Evolutionary conservation across 176 grass and related monocot genomes (phyloP).

Genomic region (Thinopyrum elongatum): DNA sequence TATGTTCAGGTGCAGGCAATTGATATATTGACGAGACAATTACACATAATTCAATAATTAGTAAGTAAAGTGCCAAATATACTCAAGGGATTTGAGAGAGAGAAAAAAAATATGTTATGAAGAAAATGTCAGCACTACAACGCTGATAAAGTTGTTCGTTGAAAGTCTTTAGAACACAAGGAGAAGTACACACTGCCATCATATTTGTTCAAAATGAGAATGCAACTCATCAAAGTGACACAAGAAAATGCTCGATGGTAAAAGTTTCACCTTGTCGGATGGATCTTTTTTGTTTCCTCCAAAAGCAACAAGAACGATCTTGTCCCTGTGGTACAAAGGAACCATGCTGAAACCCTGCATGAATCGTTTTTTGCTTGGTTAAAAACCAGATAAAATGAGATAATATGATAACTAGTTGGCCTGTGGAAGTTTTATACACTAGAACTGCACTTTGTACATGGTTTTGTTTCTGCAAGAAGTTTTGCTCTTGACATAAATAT

Average conservation of each 20-base stretch:
- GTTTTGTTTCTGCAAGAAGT: not conserved
- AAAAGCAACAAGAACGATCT: conserved; percentile 88
- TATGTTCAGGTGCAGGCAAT: not conserved
- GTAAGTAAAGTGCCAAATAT: not conserved
- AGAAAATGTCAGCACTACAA: conserved; percentile 21
- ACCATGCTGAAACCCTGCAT: conserved; percentile 92
- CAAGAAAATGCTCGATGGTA: conserved; percentile 6
- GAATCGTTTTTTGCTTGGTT: conserved; percentile 7
- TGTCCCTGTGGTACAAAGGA: conserved; percentile 78
- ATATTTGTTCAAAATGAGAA: conserved; percentile 18
- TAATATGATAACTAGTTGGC: not conserved
- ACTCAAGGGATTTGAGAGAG: not conserved
- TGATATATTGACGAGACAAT: not conserved
- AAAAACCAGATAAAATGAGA: conserved; percentile 22
- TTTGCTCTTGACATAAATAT: not conserved
- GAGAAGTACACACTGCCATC: not conserved
- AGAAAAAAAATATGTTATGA: not conserved
- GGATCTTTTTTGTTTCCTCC: conserved; percentile 95
- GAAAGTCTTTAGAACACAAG: not conserved
- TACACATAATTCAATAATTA: not conserved
- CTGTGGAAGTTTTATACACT: not conserved
- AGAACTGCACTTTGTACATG: not conserved
- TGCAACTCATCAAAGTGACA: not conserved
- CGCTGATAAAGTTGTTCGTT: not conserved
- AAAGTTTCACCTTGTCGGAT: conserved; percentile 60